A percentile compares a stretch with the other conserved stretches of the same genome.
phyloP scores from a whole-genome alignment of 495 filamentous ascomycete species.

The Penicillium pulvis region DNA sequence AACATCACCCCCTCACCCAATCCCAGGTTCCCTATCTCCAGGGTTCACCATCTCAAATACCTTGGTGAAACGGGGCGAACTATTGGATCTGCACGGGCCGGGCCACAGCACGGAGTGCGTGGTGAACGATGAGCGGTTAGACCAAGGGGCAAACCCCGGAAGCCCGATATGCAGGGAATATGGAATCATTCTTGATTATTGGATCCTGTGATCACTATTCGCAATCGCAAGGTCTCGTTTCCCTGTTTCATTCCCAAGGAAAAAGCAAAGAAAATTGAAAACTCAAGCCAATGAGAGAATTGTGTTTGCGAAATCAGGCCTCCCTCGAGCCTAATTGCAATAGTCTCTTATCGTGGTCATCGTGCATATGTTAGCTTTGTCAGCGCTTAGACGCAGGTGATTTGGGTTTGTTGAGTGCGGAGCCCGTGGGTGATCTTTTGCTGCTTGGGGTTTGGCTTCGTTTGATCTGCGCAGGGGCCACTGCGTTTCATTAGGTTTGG shows the following conservation, averaged over 20 bases:
- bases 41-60: neutral
- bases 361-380: neutral
- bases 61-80: neutral
- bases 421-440: neutral
- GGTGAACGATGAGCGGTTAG: neutral
- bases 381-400: neutral
- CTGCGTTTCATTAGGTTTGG: neutral
- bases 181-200: neutral
- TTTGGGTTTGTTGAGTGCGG: constrained; percentile 3
- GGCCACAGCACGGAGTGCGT: neutral
- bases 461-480: neutral
- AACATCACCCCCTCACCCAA: neutral
- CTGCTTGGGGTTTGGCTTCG: neutral
- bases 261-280: neutral
- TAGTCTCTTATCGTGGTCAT: constrained; percentile 1
- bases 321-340: neutral
- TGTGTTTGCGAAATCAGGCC: neutral
- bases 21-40: neutral
- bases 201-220: neutral
- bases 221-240: neutral
- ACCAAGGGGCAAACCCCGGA: neutral
- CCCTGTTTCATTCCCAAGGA: neutral
- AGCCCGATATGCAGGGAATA: neutral
- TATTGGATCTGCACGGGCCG: constrained; percentile 20
- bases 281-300: neutral